A percentile compares a stretch with the other conserved stretches of the same genome.
These are phyloP conservation scores for Cladosporium colombiae DNA, from an alignment of 2,329 filamentous ascomycete genomes.

Conservation along the genomic window DNA sequence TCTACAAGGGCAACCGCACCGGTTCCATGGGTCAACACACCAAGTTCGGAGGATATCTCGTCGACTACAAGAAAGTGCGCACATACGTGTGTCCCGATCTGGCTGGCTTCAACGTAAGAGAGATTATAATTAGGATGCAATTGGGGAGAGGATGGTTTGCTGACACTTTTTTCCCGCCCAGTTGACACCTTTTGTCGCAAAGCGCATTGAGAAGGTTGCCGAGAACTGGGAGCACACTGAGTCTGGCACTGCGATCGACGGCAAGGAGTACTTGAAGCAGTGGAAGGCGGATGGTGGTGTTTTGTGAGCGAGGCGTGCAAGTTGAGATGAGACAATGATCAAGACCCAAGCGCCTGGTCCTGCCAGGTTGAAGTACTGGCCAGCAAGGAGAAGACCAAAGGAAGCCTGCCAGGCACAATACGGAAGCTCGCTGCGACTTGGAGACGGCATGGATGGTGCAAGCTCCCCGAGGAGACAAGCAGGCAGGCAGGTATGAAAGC, in stretches of 20 bases:
- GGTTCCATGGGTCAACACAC: constrained; percentile 86
- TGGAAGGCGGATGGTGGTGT: constrained; percentile 39
- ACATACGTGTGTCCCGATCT: constrained; percentile 82
- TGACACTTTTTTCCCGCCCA: constrained; percentile 39
- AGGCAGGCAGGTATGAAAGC: background rate
- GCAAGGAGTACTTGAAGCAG: constrained; percentile 35
- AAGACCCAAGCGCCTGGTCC: background rate
- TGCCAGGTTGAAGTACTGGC: background rate
- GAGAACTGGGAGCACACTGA: constrained; percentile 52
- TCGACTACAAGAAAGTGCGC: constrained; percentile 85
- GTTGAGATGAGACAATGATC: background rate
- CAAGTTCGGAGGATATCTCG: constrained; percentile 77
- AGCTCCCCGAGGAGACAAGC: background rate
- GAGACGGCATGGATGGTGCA: background rate
- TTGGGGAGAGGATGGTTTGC: background rate
- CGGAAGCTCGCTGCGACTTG: background rate
- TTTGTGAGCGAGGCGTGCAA: constrained; percentile 27
- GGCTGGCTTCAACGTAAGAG: constrained; percentile 67
- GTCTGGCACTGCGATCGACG: constrained; percentile 31
- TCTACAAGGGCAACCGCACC: constrained; percentile 93
- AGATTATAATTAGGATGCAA: background rate
- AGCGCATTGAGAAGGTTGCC: constrained; percentile 54
- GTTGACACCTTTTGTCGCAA: constrained; percentile 78
- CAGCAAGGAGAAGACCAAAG: background rate
- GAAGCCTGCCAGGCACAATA: background rate